A percentile compares a stretch with the other conserved stretches of the same genome.
phyloP scores from a whole-genome alignment of 1,284 basidiomycete species.

The Irpex rosettiformis region DNA sequence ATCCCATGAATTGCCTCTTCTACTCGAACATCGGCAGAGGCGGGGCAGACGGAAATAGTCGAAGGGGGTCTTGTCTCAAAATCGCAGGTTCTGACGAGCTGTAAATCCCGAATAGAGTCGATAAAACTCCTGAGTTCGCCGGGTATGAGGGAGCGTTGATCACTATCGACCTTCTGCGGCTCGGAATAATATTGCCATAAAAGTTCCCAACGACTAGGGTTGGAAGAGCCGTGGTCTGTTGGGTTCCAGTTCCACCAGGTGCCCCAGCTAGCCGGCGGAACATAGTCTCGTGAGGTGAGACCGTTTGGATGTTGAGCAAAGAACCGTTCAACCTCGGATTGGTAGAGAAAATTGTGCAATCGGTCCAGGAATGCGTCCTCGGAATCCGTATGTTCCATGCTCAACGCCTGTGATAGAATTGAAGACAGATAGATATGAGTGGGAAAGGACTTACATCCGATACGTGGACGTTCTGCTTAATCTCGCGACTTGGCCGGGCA shows the following conservation, averaged over 20 bases:
- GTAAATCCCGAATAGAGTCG: constrained; percentile 15
- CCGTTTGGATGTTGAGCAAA: constrained; percentile 28
- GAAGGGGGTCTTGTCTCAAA: not conserved
- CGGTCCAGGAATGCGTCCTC: constrained; percentile 11
- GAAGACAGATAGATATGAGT: too few relatives aligned
- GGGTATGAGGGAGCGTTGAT: constrained; percentile 12
- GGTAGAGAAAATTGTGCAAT: constrained; percentile 21
- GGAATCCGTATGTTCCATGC: too few relatives aligned
- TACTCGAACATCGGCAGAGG: not conserved
- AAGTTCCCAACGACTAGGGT: constrained; percentile 17
- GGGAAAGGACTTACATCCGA: too few relatives aligned
- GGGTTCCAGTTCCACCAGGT: constrained; percentile 31
- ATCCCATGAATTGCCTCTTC: constrained; percentile 35
- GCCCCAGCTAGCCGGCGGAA: constrained; percentile 22
- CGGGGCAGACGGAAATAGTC: not conserved
- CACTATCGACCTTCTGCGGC: not conserved
- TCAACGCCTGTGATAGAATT: too few relatives aligned
- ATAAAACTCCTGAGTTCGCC: constrained; percentile 10
- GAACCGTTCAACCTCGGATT: constrained; percentile 19
- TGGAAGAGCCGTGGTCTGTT: not conserved
- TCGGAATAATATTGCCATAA: constrained; percentile 23
- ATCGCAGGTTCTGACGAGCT: constrained; percentile 16
- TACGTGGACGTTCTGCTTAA: too few relatives aligned
- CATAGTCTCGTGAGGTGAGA: constrained; percentile 18
- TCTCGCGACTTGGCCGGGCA: too few relatives aligned